Percentiles rank a stretch among this genome's conserved stretches.
Conservation (phyloP, 176 grass and related monocot species). For the Triticum aestivum region DNA sequence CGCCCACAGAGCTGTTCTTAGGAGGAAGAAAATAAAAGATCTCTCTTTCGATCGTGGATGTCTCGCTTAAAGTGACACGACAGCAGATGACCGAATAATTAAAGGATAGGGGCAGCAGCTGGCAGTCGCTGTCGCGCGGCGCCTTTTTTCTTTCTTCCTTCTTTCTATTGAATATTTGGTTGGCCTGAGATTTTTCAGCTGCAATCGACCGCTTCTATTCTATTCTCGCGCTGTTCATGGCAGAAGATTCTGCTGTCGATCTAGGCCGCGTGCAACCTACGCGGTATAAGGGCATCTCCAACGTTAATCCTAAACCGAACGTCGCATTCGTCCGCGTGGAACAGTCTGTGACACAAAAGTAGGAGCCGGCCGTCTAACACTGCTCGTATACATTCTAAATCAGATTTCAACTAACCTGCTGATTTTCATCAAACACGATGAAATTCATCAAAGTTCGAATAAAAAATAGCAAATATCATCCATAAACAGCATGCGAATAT, state of each 20-base stretch:
- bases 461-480: too few species aligned
- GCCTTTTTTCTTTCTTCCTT: not conserved
- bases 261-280: not conserved
- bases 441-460: too few species aligned
- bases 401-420: too few species aligned
- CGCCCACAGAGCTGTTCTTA: not conserved
- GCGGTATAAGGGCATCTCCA: not conserved
- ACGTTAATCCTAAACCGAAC: too few species aligned
- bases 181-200: not conserved
- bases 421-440: too few species aligned
- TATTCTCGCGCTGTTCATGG: not conserved
- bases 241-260: not conserved
- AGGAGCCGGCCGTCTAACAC: too few species aligned
- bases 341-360: too few species aligned
- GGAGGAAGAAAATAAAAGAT: not conserved
- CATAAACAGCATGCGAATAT: too few species aligned
- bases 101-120: constrained; percentile 4
- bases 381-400: too few species aligned
- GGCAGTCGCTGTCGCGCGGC: not conserved
- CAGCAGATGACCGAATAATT: not conserved
- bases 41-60: not conserved
- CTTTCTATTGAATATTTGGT: not conserved
- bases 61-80: not conserved
- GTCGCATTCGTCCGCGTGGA: too few species aligned
- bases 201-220: not conserved